Evolutionary conservation across 495 filamentous ascomycete species (phyloP).

Genomic region (Bacidia gigantensis): DNA sequence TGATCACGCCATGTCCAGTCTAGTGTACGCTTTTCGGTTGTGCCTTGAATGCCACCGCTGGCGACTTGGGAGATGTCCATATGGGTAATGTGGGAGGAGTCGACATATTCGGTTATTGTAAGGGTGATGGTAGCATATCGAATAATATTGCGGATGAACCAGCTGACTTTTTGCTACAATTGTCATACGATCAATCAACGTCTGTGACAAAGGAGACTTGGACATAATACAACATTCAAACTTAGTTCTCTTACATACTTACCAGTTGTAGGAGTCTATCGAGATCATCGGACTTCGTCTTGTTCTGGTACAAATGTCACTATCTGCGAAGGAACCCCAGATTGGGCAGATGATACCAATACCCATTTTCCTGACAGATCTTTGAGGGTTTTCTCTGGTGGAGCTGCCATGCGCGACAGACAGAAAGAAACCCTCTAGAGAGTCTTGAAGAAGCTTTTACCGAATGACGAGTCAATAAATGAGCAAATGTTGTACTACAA

Average conservation of each 20-base stretch:
- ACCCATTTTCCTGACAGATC: constrained; percentile 66
- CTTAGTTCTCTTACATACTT: constrained; percentile 8
- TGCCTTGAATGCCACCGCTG: constrained; percentile 62
- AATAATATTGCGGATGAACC: constrained; percentile 68
- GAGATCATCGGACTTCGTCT: constrained; percentile 55
- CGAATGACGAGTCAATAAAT: no score
- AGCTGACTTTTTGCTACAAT: constrained; percentile 62
- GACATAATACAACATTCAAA: neutral
- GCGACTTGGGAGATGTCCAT: constrained; percentile 71
- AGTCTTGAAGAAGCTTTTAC: no score
- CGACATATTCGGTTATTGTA: constrained; percentile 47
- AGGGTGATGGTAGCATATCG: constrained; percentile 59
- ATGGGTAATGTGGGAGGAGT: constrained; percentile 38
- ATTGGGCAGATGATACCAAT: constrained; percentile 40
- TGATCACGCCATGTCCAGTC: constrained; percentile 61
- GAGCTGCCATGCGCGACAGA: constrained; percentile 87
- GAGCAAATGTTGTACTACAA: no score
- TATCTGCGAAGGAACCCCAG: neutral
- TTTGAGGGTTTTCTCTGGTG: constrained; percentile 52
- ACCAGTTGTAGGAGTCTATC: constrained; percentile 60
- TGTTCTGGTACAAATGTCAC: constrained; percentile 44
- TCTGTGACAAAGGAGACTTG: no score
- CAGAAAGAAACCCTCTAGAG: no score
- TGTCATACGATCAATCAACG: no score
- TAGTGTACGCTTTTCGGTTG: constrained; percentile 54